A percentile compares a stretch with the other conserved stretches of the same genome.
These are phyloP conservation scores for Cercospora janseana DNA, from an alignment of 2,329 filamentous ascomycete genomes.

Conservation along the genomic window DNA sequence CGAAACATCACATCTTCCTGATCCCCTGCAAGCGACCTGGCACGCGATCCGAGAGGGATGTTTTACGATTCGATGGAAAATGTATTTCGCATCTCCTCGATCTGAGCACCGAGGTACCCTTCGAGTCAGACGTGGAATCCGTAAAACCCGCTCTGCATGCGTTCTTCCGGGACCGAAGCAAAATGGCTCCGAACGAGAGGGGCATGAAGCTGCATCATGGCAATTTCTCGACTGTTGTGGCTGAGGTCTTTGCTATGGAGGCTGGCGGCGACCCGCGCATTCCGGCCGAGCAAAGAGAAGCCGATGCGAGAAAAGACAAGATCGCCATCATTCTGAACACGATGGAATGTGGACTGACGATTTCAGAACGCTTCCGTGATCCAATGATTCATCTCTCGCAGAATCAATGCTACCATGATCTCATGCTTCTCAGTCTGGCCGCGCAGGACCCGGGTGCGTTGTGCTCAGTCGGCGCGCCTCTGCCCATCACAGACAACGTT, in stretches of 20 bases:
- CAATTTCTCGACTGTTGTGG: constrained; percentile 39
- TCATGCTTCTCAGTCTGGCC: constrained; percentile 43
- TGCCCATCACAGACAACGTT: constrained; percentile 25
- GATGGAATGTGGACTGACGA: constrained; percentile 41
- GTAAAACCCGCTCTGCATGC: constrained; percentile 37
- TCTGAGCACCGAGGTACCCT: constrained; percentile 38
- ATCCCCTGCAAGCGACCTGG: constrained; percentile 37
- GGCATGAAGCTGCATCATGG: constrained; percentile 33
- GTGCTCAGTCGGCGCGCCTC: constrained; percentile 38
- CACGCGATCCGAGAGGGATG: constrained; percentile 23
- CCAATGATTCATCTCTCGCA: constrained; percentile 32
- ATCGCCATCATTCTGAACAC: constrained; percentile 44
- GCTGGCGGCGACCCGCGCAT: constrained; percentile 45
- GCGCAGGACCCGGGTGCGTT: constrained; percentile 44
- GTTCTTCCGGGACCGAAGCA: constrained; percentile 38
- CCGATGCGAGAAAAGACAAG: constrained; percentile 47
- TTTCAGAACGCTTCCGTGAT: constrained; percentile 34
- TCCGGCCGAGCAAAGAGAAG: constrained; percentile 40
- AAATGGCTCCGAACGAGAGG: constrained; percentile 27
- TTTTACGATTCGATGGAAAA: constrained; percentile 42
- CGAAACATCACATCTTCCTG: constrained; percentile 43
- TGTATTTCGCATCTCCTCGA: constrained; percentile 44
- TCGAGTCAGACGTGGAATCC: constrained; percentile 34
- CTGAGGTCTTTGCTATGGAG: constrained; percentile 43
- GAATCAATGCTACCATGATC: constrained; percentile 44